Base-by-base conservation (phyloP, 2,329 filamentous ascomycete species). In the Colletotrichum sojae region DNA sequence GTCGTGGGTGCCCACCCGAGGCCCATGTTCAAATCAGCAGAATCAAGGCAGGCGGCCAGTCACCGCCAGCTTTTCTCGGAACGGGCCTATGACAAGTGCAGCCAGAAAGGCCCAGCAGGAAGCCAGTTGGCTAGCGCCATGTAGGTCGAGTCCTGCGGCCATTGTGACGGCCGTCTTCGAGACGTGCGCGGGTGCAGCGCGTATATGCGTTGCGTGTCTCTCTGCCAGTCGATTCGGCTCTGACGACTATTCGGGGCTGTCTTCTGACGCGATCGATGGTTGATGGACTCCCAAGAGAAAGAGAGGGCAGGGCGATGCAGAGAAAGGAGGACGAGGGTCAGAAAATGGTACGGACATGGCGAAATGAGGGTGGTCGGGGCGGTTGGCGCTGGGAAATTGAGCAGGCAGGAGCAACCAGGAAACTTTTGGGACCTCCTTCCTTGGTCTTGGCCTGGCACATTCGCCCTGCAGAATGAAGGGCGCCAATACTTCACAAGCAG, bases 1-100 rank as follows among this genome's bases (percentile, higher is more conserved):
- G 72, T 70, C 72, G 76, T 74, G 73, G 73, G 72, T 76, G 77
- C 78, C 76, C 83, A 82, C 80, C 77, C 66, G 54, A 61, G 74
- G 71, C 73, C 76, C 75, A 75, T 75, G 76, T 71, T 73, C 69
- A 77, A 80, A 78, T 76, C 82, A 81, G 75, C 79, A 70, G 76
- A 80, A 79, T 76, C 83, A 82, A 76, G 80, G 77, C 81, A 79
- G 76, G 76, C 73, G 72, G 56, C 69, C 80, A 79, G 78, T 81
- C 72, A 73, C 74, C 75, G 77, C 73, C 74, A 73, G 71, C 74
- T 63, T 71, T 73, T 73, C 72, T 70, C 74, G 56, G 56, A 69
- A 66, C 67, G 73, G 75, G 75, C 83, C 82, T 83, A 84, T 84
- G 73, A 77, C 72, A 76, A 71, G 58, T 76, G 76, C 76, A 81